Percentiles rank a stretch among this genome's conserved stretches.
phyloP scores from a whole-genome alignment of 257 asterid species.

The Petrea volubilis region DNA sequence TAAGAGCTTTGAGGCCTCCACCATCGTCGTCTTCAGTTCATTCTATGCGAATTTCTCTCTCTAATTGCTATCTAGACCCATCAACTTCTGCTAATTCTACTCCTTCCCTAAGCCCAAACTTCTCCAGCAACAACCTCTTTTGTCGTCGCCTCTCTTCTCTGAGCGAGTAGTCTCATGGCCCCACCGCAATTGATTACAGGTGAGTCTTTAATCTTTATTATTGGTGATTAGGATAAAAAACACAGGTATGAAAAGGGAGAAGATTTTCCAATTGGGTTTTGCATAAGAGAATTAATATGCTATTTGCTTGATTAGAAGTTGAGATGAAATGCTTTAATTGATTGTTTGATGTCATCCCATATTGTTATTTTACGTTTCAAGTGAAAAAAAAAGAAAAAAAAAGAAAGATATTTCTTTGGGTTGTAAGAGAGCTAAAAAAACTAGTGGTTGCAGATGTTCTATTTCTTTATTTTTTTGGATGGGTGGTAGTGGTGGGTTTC shows the following conservation, averaged over 20 bases:
- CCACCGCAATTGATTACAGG: conserved; percentile 62
- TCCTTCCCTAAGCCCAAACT: conserved; percentile 16
- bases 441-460: neutral
- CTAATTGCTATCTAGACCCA: conserved; percentile 25
- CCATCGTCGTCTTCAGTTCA: conserved; percentile 25
- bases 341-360: neutral
- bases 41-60: conserved; percentile 13
- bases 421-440: neutral
- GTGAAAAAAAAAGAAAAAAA: neutral
- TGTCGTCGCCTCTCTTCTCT: conserved; percentile 45
- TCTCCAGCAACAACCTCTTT: conserved; percentile 28
- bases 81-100: conserved; percentile 22
- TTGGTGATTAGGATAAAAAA: neutral
- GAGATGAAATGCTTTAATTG: too few relatives aligned
- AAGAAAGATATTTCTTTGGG: too few relatives aligned
- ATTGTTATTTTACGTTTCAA: neutral
- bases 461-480: neutral
- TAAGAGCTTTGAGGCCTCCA: conserved; percentile 32
- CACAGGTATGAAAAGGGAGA: neutral
- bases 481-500: neutral
- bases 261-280: neutral
- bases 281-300: neutral
- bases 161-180: conserved; percentile 41
- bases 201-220: conserved; percentile 9
- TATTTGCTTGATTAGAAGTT: conserved; percentile 1